Percentiles rank a stretch among this genome's conserved stretches.
phyloP scores from a whole-genome alignment of 1,139 yeast genomes.

The Sugiyamaella sp. region DNA sequence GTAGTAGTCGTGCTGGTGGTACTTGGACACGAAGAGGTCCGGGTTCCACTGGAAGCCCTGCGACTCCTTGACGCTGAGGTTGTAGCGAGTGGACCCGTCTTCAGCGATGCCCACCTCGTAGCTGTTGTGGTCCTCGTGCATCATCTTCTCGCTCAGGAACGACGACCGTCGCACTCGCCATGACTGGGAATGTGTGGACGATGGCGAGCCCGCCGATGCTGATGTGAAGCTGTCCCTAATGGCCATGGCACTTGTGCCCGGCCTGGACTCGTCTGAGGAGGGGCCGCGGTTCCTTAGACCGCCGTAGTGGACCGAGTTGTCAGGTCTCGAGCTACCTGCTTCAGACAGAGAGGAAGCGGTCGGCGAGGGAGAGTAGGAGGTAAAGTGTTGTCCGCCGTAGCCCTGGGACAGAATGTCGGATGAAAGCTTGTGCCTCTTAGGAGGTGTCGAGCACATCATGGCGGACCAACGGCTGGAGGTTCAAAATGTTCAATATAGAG shows the following conservation, averaged over 20 bases:
- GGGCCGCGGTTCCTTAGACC: neutral
- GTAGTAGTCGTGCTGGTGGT: conserved; percentile 49
- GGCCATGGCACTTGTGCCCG: neutral
- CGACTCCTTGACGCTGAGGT: conserved; percentile 57
- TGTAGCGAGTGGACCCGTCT: conserved; percentile 36
- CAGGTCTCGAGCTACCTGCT: neutral
- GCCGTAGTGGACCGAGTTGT: neutral
- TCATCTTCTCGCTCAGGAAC: conserved; percentile 63
- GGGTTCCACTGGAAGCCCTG: conserved; percentile 80
- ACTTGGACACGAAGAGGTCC: conserved; percentile 68
- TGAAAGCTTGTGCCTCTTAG: conserved; percentile 14
- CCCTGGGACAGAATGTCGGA: conserved; percentile 3
- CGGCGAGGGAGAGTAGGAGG: neutral
- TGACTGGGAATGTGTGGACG: conserved; percentile 27
- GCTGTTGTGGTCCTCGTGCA: conserved; percentile 61
- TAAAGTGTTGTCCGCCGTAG: neutral
- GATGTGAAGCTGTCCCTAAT: neutral
- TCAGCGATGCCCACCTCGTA: conserved; percentile 50
- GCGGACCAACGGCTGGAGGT: too few relatives aligned
- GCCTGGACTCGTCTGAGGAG: neutral
- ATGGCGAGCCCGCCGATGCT: neutral
- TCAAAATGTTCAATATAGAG: neutral
- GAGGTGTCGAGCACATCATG: conserved; percentile 17
- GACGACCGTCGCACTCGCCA: conserved; percentile 56
- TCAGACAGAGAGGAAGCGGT: neutral